A percentile compares a stretch with the other conserved stretches of the same genome.
Evolutionary conservation across 345 rosid species (phyloP).

Genomic region (Melastoma malabathricum): DNA sequence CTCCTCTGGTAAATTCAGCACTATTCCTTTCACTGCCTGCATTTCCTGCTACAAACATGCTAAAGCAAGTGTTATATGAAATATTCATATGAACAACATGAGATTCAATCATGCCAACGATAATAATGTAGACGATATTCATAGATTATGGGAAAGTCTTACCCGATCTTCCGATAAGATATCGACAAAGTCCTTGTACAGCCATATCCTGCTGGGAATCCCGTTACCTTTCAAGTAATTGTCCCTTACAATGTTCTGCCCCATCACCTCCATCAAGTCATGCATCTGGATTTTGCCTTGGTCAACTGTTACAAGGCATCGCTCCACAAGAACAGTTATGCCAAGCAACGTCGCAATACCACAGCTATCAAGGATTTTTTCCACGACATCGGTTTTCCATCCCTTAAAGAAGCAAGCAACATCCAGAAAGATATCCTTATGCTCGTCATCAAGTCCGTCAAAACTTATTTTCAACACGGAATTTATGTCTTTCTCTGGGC

Average conservation of each 20-base stretch:
- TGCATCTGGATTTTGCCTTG: not conserved
- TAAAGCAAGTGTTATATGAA: too few species aligned
- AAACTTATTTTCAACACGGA: not conserved
- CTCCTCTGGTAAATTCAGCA: too few species aligned
- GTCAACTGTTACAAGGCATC: not conserved
- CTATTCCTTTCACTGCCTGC: too few species aligned
- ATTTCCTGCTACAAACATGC: too few species aligned
- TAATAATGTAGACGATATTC: too few species aligned
- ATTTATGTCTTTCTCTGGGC: not conserved
- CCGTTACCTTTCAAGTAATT: not conserved
- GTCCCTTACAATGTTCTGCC: not conserved
- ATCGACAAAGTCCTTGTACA: not conserved
- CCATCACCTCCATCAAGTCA: constrained; percentile 3
- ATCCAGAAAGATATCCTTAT: not conserved
- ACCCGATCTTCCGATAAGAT: not conserved
- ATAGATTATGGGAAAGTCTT: not conserved
- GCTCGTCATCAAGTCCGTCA: not conserved
- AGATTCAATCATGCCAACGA: too few species aligned
- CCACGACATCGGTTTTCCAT: not conserved
- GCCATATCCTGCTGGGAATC: not conserved
- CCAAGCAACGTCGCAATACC: not conserved
- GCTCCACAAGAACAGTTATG: not conserved
- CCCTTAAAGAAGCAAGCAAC: constrained; percentile 6
- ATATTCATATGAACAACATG: too few species aligned
- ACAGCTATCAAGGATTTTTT: not conserved